phyloP scores from a whole-genome alignment of 2,329 filamentous ascomycete species.

The Pseudogymnoascus verrucosus region DNA sequence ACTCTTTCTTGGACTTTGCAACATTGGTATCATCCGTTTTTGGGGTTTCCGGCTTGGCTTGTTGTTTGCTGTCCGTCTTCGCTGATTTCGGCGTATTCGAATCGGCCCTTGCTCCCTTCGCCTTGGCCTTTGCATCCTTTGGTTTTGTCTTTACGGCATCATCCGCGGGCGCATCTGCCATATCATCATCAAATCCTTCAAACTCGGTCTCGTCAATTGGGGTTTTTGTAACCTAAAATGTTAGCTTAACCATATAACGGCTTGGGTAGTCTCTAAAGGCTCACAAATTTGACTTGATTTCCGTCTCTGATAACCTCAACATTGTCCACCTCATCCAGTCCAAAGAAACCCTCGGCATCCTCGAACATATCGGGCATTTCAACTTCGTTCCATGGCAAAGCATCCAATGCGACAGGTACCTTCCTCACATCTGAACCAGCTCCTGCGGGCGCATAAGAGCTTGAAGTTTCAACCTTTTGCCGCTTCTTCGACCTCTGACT shows the following conservation, averaged over 20 bases:
- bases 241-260: constrained; percentile 13
- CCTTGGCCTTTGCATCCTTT: constrained; percentile 19
- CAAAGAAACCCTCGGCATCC: constrained; percentile 90
- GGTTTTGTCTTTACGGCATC: constrained; percentile 9
- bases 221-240: constrained; percentile 17
- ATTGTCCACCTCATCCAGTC: constrained; percentile 83
- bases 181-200: constrained; percentile 54
- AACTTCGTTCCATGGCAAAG: constrained; percentile 49
- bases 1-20: constrained; percentile 18
- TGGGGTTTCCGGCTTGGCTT: constrained; percentile 8
- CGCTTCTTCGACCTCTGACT: constrained; percentile 26
- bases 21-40: constrained; percentile 20
- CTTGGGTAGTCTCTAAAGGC: constrained; percentile 15
- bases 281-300: constrained; percentile 48
- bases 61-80: constrained; percentile 25
- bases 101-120: constrained; percentile 19
- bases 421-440: constrained; percentile 21
- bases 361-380: constrained; percentile 70
- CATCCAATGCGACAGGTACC: constrained; percentile 37
- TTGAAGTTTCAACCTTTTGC: constrained; percentile 23
- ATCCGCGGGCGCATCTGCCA: constrained; percentile 14
- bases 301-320: constrained; percentile 73
- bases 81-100: constrained; percentile 1
- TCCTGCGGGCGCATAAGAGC: constrained; percentile 12
- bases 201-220: constrained; percentile 48